Percentiles rank a stretch among this genome's conserved stretches.
Evolutionary conservation across 805 yeast genomes (phyloP).

Genomic region (Saturnispora zaruensis): DNA sequence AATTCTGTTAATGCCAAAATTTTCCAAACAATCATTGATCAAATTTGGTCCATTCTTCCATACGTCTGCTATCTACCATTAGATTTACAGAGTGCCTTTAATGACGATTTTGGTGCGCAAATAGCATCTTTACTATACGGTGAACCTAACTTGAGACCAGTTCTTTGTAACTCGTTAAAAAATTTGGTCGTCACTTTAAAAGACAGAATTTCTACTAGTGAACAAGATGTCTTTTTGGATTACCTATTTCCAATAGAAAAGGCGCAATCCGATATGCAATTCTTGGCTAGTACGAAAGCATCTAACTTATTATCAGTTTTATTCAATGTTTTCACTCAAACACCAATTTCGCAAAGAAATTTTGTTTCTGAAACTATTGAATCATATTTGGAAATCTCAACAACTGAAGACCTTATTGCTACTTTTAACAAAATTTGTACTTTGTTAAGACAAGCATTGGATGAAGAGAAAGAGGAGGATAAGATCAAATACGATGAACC

Average conservation of each 20-base stretch:
- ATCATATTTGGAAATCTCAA: slow-evolving; percentile 62
- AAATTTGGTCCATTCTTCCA: slow-evolving; percentile 86
- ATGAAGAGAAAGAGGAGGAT: slow-evolving; percentile 38
- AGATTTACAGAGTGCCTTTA: slow-evolving; percentile 58
- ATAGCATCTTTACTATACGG: slow-evolving; percentile 70
- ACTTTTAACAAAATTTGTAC: slow-evolving; percentile 85
- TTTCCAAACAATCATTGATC: slow-evolving; percentile 78
- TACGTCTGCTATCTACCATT: slow-evolving; percentile 80
- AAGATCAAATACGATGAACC: slow-evolving; percentile 29
- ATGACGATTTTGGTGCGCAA: slow-evolving; percentile 67
- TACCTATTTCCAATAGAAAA: slow-evolving; percentile 52
- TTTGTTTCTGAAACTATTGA: slow-evolving; percentile 82
- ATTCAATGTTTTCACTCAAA: slow-evolving; percentile 88
- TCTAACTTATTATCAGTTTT: slow-evolving; percentile 76
- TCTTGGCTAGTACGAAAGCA: slow-evolving; percentile 51
- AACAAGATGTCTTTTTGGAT: slow-evolving; percentile 49
- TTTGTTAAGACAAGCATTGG: slow-evolving; percentile 65
- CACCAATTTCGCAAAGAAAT: slow-evolving; percentile 74
- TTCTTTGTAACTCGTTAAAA: slow-evolving; percentile 76
- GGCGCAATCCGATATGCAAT: slow-evolving; percentile 51
- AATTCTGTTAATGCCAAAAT: slow-evolving; percentile 67
- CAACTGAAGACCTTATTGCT: slow-evolving; percentile 53
- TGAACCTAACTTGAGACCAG: slow-evolving; percentile 64
- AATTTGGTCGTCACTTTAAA: slow-evolving; percentile 57
- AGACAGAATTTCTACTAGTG: slow-evolving; percentile 38